A percentile compares a stretch with the other conserved stretches of the same genome.
These are phyloP conservation scores for Suillus americanus DNA, from an alignment of 768 basidiomycete genomes.

Conservation along the genomic window DNA sequence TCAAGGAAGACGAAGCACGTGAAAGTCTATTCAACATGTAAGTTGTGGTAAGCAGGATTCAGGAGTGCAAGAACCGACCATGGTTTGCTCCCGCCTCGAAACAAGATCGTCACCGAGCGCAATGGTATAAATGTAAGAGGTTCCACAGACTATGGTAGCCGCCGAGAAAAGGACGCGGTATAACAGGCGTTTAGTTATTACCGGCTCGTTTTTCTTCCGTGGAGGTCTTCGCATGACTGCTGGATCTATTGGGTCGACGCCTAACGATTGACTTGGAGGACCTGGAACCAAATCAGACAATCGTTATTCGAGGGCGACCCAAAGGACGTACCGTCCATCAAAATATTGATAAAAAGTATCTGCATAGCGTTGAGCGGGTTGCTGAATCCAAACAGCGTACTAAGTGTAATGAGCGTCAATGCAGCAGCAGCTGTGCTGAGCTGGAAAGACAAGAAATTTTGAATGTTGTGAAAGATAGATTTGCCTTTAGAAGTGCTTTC, in stretches of 20 bases:
- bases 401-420: constrained; percentile 90
- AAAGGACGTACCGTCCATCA: constrained; percentile 82
- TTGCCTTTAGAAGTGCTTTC: constrained; percentile 52
- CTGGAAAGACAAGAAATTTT: constrained; percentile 97
- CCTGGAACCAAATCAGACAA: constrained; percentile 42
- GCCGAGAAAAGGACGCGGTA: constrained; percentile 90
- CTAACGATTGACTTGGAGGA: constrained; percentile 92
- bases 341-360: constrained; percentile 98
- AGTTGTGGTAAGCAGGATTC: background rate
- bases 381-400: constrained; percentile 84
- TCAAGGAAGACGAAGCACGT: constrained; percentile 97
- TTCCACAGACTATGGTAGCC: constrained; percentile 86
- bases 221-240: constrained; percentile 92
- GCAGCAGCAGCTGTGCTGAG: constrained; percentile 97
- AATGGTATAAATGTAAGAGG: constrained; percentile 82
- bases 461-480: constrained; percentile 99
- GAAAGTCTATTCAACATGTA: constrained; percentile 70
- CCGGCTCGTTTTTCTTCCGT: constrained; percentile 87
- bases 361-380: constrained; percentile 99
- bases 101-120: constrained; percentile 82
- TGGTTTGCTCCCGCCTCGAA: constrained; percentile 89
- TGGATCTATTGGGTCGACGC: constrained; percentile 94
- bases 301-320: background rate
- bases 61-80: constrained; percentile 55
- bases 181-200: constrained; percentile 74